A percentile compares a stretch with the other conserved stretches of the same genome.
Evolutionary conservation across 306 rosid species (phyloP).

Genomic region (Phaseolus lunatus): DNA sequence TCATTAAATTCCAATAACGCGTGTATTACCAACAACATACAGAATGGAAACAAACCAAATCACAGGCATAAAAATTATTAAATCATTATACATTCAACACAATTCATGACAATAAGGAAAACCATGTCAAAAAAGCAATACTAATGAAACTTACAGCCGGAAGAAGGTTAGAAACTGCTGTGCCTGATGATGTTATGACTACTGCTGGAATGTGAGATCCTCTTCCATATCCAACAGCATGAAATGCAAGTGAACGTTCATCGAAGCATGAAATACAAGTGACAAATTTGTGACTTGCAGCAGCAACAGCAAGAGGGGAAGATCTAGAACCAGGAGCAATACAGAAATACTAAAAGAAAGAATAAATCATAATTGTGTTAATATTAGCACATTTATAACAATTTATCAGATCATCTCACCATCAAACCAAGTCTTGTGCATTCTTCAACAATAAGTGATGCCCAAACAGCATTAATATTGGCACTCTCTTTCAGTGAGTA

Average conservation of each 20-base stretch:
- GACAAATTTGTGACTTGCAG: constrained; percentile 77
- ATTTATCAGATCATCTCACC: constrained; percentile 63
- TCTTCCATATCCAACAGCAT: constrained; percentile 95
- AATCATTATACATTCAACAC: constrained; percentile 19
- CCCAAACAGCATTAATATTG: constrained; percentile 91
- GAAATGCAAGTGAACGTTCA: constrained; percentile 97
- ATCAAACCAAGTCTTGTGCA: constrained; percentile 92
- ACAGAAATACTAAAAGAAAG: constrained; percentile 85
- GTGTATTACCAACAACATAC: constrained; percentile 20
- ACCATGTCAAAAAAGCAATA: not conserved
- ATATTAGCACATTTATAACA: constrained; percentile 19
- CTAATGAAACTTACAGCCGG: constrained; percentile 84
- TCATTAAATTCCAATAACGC: not conserved
- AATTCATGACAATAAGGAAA: not conserved
- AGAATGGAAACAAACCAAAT: constrained; percentile 19
- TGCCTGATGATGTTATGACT: constrained; percentile 93
- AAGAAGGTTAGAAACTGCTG: constrained; percentile 96
- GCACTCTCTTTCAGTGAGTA: constrained; percentile 63
- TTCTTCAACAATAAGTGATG: constrained; percentile 91
- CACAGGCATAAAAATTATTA: constrained; percentile 12
- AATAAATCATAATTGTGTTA: constrained; percentile 51
- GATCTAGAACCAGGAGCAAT: constrained; percentile 99
- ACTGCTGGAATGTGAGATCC: constrained; percentile 94
- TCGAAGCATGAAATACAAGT: constrained; percentile 87
- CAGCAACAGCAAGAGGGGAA: constrained; percentile 98